A percentile compares a stretch with the other conserved stretches of the same genome.
These are phyloP conservation scores for Mycocentrospora acerina DNA, from an alignment of 2,329 filamentous ascomycete species.

Conservation along the genomic window DNA sequence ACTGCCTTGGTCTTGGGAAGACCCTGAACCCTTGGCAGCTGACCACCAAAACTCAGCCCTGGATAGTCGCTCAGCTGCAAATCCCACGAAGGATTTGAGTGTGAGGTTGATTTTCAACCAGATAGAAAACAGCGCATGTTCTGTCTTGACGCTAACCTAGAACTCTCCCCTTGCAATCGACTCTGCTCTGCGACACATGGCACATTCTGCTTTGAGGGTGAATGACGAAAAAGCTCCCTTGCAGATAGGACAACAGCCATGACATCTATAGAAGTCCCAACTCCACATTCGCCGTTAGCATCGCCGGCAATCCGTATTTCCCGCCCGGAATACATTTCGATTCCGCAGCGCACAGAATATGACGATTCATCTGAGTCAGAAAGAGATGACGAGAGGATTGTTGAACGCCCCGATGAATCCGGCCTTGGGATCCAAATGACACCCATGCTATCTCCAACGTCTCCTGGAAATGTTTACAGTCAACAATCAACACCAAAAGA, in stretches of 20 bases:
- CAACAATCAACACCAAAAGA: conserved; percentile 16
- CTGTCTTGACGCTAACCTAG: conserved; percentile 2
- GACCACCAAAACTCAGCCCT: conserved; percentile 18
- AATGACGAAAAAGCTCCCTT: not conserved
- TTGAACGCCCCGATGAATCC: conserved; percentile 18
- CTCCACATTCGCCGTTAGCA: conserved; percentile 10
- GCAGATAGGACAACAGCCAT: not conserved
- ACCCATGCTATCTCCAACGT: conserved; percentile 21
- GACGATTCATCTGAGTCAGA: conserved; percentile 13
- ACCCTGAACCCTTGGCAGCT: conserved; percentile 12
- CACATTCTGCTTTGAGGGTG: not conserved
- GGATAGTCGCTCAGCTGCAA: not conserved
- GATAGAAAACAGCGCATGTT: conserved; percentile 1
- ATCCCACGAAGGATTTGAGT: too few species aligned
- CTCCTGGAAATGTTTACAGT: conserved; percentile 22
- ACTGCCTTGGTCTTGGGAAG: conserved; percentile 14
- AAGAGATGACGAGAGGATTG: conserved; percentile 14
- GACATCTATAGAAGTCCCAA: conserved; percentile 7
- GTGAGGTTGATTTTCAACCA: conserved; percentile 13
- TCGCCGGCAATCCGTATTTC: conserved; percentile 20
- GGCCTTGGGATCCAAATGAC: conserved; percentile 33
- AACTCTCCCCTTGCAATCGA: conserved; percentile 4
- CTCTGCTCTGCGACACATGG: not conserved
- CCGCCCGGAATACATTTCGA: conserved; percentile 16
- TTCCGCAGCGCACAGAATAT: conserved; percentile 17